These are phyloP conservation scores for Backusella tarrabulga DNA, from an alignment of 192 early-diverging fungal genomes.

Conservation along the genomic window DNA sequence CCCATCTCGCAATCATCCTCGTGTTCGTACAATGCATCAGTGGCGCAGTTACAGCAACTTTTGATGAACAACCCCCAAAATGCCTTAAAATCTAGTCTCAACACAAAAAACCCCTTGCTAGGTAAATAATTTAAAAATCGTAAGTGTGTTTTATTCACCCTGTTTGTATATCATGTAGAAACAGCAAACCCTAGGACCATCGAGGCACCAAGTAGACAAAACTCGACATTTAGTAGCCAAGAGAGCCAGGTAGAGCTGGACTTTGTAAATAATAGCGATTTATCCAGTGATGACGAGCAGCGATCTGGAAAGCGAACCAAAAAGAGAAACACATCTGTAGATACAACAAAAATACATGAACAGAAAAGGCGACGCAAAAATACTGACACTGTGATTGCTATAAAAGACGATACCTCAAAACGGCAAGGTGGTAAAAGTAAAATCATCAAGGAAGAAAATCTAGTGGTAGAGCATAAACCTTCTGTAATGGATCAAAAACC, in stretches of 20 bases:
- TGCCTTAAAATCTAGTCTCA: slow-evolving; percentile 10
- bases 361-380: slow-evolving; percentile 1
- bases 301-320: background rate
- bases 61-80: slow-evolving; percentile 20
- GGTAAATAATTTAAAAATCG: slow-evolving; percentile 14
- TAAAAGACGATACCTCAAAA: slow-evolving; percentile 1
- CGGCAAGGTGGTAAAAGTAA: slow-evolving; percentile 4
- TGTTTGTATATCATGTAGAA: background rate
- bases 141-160: background rate
- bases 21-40: slow-evolving; percentile 10
- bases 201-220: slow-evolving; percentile 12
- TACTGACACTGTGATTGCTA: background rate
- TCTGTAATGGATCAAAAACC: background rate
- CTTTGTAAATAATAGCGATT: slow-evolving; percentile 8
- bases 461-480: slow-evolving; percentile 11
- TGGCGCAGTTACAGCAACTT: slow-evolving; percentile 30
- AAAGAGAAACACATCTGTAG: background rate
- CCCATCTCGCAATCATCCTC: background rate
- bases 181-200: slow-evolving; percentile 2
- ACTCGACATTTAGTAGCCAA: slow-evolving; percentile 13
- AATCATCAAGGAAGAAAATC: background rate
- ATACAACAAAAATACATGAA: slow-evolving; percentile 2
- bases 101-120: slow-evolving; percentile 23
- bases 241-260: background rate
- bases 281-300: background rate